phyloP scores from a whole-genome alignment of 306 rosid genomes.

The Pachyrhizus erosus region DNA sequence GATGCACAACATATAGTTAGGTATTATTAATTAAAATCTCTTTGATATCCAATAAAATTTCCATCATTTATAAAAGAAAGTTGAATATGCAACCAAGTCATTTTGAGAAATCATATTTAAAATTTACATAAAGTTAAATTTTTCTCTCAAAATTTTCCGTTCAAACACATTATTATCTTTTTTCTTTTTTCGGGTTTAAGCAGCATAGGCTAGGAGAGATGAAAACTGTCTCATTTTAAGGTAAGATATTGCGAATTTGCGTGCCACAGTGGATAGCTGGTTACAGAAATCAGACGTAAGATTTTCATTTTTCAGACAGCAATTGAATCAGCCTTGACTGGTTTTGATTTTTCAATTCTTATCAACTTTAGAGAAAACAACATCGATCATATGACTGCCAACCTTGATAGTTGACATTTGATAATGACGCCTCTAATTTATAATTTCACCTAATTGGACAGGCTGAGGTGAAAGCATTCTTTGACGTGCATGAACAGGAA shows the following conservation, averaged over 20 bases:
- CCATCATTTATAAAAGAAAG: too few relatives aligned
- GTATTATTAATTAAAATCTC: background rate
- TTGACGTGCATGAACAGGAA: slow-evolving; percentile 90
- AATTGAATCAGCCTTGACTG: background rate
- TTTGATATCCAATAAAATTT: background rate
- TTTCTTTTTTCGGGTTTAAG: too few relatives aligned
- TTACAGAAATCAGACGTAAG: background rate
- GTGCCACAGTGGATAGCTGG: background rate
- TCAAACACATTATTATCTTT: too few relatives aligned
- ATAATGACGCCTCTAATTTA: slow-evolving; percentile 2
- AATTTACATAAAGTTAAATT: too few relatives aligned
- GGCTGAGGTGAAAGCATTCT: slow-evolving; percentile 87
- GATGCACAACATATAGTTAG: background rate
- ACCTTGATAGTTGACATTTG: background rate
- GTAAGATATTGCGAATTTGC: background rate
- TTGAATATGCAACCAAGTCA: too few relatives aligned
- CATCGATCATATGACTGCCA: background rate
- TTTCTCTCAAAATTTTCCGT: too few relatives aligned
- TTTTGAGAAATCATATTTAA: too few relatives aligned
- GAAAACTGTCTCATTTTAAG: too few relatives aligned
- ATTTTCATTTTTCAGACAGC: background rate
- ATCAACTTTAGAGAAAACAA: background rate
- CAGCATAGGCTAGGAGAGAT: too few relatives aligned
- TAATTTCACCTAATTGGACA: slow-evolving; percentile 25
- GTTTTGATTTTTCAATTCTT: background rate